These are phyloP conservation scores for Mycena indigotica DNA, from an alignment of 768 basidiomycete species.

Conservation along the genomic window DNA sequence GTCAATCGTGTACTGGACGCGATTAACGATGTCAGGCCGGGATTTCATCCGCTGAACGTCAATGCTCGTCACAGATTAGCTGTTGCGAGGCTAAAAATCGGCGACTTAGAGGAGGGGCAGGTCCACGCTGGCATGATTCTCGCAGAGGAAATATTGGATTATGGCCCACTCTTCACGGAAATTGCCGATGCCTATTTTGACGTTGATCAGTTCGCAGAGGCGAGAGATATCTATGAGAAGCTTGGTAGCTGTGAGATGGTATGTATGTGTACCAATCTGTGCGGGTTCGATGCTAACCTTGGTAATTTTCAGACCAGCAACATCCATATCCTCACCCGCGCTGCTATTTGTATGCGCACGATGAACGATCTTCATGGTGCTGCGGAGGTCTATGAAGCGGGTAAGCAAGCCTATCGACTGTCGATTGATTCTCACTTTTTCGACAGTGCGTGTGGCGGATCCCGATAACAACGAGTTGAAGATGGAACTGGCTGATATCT, in stretches of 20 bases:
- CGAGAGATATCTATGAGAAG: constrained; percentile 76
- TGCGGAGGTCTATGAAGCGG: constrained; percentile 79
- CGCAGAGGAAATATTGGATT: constrained; percentile 71
- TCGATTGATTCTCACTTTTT: background rate
- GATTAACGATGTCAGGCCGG: constrained; percentile 53
- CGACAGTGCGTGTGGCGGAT: constrained; percentile 70
- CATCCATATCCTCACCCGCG: constrained; percentile 69
- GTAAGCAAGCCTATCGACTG: constrained; percentile 40
- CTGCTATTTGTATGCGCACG: constrained; percentile 81
- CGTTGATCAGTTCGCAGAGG: constrained; percentile 73
- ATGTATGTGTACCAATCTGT: constrained; percentile 28
- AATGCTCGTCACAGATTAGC: constrained; percentile 84
- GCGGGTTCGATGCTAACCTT: background rate
- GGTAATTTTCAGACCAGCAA: constrained; percentile 65
- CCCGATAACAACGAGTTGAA: constrained; percentile 80
- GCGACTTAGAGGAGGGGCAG: constrained; percentile 81
- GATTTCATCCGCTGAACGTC: constrained; percentile 65
- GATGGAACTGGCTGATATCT: constrained; percentile 87
- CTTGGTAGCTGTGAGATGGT: constrained; percentile 77
- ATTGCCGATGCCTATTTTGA: constrained; percentile 87
- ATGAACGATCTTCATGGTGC: constrained; percentile 76
- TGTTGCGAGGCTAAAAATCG: constrained; percentile 78
- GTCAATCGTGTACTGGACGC: constrained; percentile 33
- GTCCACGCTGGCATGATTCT: constrained; percentile 76
- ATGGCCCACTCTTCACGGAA: constrained; percentile 77